Conservation (phyloP, 768 basidiomycete species). For the Calocybe cyanea region DNA sequence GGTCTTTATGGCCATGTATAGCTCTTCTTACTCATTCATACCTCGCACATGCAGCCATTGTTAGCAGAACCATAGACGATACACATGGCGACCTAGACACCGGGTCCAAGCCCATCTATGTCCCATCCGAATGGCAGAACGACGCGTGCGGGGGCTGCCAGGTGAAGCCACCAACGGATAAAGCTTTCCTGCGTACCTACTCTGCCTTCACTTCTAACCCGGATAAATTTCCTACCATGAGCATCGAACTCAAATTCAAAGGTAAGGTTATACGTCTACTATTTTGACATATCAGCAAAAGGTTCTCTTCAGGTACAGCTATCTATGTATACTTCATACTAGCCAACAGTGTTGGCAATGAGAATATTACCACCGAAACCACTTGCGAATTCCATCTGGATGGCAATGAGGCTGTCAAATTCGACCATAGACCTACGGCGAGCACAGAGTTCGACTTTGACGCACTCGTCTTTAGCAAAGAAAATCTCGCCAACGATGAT, state of each 20-base stretch:
- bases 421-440: constrained; percentile 23
- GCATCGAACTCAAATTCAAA: constrained; percentile 17
- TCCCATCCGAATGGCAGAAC: constrained; percentile 17
- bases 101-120: constrained; percentile 13
- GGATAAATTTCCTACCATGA: constrained; percentile 8
- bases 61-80: constrained; percentile 23
- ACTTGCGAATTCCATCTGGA: constrained; percentile 31
- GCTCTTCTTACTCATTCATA: no score
- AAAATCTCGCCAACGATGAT: constrained; percentile 22
- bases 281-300: not conserved
- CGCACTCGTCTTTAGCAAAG: constrained; percentile 23
- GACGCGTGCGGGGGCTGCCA: constrained; percentile 12
- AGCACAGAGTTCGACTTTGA: constrained; percentile 25
- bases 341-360: constrained; percentile 21
- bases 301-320: constrained; percentile 26
- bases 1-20: no score
- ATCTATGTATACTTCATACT: constrained; percentile 38
- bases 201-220: constrained; percentile 11
- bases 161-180: constrained; percentile 12
- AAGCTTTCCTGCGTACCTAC: constrained; percentile 19
- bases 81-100: constrained; percentile 18
- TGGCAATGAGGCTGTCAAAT: constrained; percentile 15
- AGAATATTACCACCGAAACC: constrained; percentile 21
- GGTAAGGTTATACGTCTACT: constrained; percentile 5
- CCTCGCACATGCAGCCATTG: not conserved